Evolutionary conservation across 1,139 yeast genomes (phyloP), one percentile per base, ranked within the genome.

Genomic region (Candida smagusa): DNA sequence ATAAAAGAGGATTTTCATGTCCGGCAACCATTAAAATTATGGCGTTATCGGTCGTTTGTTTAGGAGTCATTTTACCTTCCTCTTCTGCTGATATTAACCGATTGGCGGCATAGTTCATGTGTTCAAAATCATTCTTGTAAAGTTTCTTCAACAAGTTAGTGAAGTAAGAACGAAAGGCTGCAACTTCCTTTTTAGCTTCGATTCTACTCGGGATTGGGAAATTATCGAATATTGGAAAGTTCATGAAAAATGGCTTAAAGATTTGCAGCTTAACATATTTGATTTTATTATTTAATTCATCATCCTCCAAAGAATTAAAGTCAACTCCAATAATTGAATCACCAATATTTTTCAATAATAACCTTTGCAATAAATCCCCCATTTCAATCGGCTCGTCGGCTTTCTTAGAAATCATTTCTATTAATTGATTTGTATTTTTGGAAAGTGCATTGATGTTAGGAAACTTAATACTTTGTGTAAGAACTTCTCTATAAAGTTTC

Each of bases 1-100:
- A 55, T 13, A 79, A 50, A 42, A 76, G 78, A 0, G 85, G 85
- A 42, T 79, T 79, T 46, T 79, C 85, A 53, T 79, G 84, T 0
- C 84, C 84, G 0, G 85, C 74, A 33, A 79, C 75, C 58, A 79
- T 59, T 2, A 77, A 58, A 22, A 79, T 79, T 12, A 77, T 72
- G n/a, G 77, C 66, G 53, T 79, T 79, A 49, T 79, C 84, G 2
- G 65, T 54, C 42, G 77, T 66, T 46, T 79, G 83, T 35, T 68
- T 63, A 34, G 65, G 59, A 2, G 71, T 62, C 2, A 79, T 59
- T 2, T 44, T 43, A 0, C 67, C 72, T 4, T 47, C 47, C 4
- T 62, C 52, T 30, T 63, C 55, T 1, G 79, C 78, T 13, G 61
- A 49, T 12, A 63, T 53, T 12, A 77, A 53, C 28, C 58, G 53